Conservation (phyloP, 257 asterid genomes). For the Rubia yunnanensis region DNA sequence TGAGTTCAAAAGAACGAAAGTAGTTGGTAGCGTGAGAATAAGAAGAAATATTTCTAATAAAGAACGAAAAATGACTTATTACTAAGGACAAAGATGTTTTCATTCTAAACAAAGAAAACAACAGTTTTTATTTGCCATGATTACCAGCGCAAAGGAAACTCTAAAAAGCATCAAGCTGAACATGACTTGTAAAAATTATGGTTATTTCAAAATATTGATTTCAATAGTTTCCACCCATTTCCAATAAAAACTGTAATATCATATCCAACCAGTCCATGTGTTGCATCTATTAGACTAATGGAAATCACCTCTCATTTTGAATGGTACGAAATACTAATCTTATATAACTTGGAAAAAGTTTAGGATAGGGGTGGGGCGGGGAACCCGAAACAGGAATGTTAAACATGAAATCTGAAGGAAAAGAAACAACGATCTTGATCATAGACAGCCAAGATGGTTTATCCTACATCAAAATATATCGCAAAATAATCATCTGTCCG, state of each 20-base stretch:
- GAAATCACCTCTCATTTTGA: neutral
- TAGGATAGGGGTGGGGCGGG: neutral
- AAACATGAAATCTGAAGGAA: neutral
- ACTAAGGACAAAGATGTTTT: neutral
- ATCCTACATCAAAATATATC: neutral
- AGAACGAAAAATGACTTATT: neutral
- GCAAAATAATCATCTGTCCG: neutral
- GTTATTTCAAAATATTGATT: neutral
- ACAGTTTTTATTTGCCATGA: neutral
- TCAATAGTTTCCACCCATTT: neutral
- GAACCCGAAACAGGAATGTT: neutral
- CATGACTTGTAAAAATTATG: neutral
- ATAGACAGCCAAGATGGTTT: neutral
- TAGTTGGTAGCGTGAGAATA: no score
- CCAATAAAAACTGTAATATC: neutral
- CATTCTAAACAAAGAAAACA: neutral
- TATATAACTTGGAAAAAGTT: neutral
- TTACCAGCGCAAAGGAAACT: slow-evolving; percentile 1
- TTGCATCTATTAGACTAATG: neutral
- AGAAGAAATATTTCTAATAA: neutral
- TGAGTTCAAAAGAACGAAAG: neutral
- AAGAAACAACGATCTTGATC: neutral
- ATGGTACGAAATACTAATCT: neutral
- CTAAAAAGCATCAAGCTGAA: neutral
- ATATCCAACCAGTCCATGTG: neutral